These are phyloP conservation scores for Voacanga thouarsii DNA, from an alignment of 257 asterid genomes.

Conservation along the genomic window DNA sequence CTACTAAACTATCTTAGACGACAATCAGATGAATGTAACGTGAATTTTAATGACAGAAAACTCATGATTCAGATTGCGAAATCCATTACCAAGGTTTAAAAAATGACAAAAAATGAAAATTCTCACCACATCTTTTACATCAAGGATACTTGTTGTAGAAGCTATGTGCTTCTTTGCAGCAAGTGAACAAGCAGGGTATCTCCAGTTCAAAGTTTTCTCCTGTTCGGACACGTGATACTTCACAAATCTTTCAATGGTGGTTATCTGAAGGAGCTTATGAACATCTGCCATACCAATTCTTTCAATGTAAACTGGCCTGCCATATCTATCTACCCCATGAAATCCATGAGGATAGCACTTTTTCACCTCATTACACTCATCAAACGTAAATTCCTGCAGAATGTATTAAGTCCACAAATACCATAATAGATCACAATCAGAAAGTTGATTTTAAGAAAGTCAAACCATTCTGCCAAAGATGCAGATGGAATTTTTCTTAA, in stretches of 20 bases:
- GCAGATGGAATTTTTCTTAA: neutral
- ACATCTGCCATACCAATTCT: conserved; percentile 64
- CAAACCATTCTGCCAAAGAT: neutral
- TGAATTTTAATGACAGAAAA: neutral
- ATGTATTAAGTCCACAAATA: neutral
- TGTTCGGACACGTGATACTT: conserved; percentile 65
- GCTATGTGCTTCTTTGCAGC: conserved; percentile 72
- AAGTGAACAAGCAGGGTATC: conserved; percentile 68
- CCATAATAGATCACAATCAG: neutral
- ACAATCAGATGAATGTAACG: neutral
- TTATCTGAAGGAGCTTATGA: conserved; percentile 41
- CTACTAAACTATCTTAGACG: neutral
- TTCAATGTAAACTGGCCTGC: conserved; percentile 74
- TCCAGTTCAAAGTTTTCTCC: conserved; percentile 63
- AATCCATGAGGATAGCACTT: conserved; percentile 74
- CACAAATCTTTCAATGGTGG: conserved; percentile 58
- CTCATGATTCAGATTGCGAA: neutral
- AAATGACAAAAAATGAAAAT: neutral
- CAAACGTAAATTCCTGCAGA: conserved; percentile 59
- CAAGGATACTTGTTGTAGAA: conserved; percentile 72
- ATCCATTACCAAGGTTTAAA: neutral
- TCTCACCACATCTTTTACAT: conserved; percentile 71
- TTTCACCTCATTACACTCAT: conserved; percentile 51
- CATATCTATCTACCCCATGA: conserved; percentile 73
- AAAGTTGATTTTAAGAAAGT: neutral